Evolutionary conservation across 371 early-diverging fungal species (phyloP).

Genomic region (Mortierella sp.): DNA sequence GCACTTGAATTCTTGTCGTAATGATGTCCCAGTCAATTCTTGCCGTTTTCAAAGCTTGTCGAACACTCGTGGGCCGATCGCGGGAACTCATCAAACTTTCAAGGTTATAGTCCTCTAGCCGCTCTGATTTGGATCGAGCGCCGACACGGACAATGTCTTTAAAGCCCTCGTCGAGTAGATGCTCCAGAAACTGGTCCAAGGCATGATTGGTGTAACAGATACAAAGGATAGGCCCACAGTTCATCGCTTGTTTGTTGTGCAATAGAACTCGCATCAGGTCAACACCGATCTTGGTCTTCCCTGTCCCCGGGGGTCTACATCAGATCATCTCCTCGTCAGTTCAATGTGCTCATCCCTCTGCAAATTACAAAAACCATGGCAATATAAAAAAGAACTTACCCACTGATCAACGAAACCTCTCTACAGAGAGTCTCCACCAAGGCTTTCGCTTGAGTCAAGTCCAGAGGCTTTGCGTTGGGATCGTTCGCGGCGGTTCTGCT

Average conservation of each 20-base stretch:
- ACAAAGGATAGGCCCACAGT: conserved; percentile 57
- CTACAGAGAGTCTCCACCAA: conserved; percentile 53
- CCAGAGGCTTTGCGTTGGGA: conserved; percentile 15
- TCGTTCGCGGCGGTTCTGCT: neutral
- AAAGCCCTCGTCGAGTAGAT: conserved; percentile 46
- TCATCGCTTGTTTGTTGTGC: conserved; percentile 31
- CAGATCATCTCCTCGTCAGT: neutral
- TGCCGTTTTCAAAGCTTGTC: conserved; percentile 9
- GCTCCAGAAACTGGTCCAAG: conserved; percentile 63
- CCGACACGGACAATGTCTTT: conserved; percentile 59
- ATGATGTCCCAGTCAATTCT: neutral
- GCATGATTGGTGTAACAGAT: conserved; percentile 69
- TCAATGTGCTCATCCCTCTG: neutral
- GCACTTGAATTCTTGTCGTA: conserved; percentile 2
- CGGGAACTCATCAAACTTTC: conserved; percentile 11
- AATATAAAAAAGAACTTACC: conserved; percentile 23
- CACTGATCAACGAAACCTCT: conserved; percentile 57
- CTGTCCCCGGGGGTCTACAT: conserved; percentile 64
- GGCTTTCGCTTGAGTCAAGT: conserved; percentile 53
- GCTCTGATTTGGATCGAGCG: conserved; percentile 43
- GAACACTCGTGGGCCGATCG: conserved; percentile 14
- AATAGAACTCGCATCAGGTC: conserved; percentile 57
- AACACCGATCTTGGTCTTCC: conserved; percentile 64
- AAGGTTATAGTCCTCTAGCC: conserved; percentile 40
- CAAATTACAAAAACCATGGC: neutral